Conservation (phyloP, 352 stramenopile genomes). For the Blastocystis sp. region DNA sequence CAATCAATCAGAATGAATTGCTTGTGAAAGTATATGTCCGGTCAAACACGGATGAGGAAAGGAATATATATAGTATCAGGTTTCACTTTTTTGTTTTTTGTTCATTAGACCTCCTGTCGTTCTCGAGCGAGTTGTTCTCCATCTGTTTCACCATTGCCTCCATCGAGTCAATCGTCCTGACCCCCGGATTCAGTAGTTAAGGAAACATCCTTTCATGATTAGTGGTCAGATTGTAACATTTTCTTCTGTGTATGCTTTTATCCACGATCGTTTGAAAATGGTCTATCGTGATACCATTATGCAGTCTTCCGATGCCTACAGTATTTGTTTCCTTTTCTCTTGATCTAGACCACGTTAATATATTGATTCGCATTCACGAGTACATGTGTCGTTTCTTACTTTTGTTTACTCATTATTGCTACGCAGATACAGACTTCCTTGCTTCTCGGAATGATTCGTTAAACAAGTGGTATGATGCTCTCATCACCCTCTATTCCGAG, state of each 20-base stretch:
- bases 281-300: background rate
- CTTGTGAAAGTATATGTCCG: conserved; percentile 40
- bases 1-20: background rate
- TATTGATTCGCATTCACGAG: conserved; percentile 33
- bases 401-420: conserved; percentile 40
- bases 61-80: conserved; percentile 13
- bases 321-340: background rate
- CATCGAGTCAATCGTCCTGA: background rate
- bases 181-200: background rate
- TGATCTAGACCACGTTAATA: background rate
- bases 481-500: background rate
- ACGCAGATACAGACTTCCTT: conserved; percentile 7
- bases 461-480: background rate
- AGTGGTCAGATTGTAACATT: conserved; percentile 27
- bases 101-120: background rate
- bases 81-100: background rate
- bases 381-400: conserved; percentile 45
- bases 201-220: background rate
- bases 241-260: conserved; percentile 22
- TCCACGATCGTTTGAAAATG: conserved; percentile 51
- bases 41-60: conserved; percentile 13
- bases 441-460: conserved; percentile 1
- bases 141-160: conserved; percentile 25
- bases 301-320: background rate
- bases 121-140: background rate